These are phyloP conservation scores for Rhamnella rubrinervis DNA, from an alignment of 331 rosid species.

Conservation along the genomic window DNA sequence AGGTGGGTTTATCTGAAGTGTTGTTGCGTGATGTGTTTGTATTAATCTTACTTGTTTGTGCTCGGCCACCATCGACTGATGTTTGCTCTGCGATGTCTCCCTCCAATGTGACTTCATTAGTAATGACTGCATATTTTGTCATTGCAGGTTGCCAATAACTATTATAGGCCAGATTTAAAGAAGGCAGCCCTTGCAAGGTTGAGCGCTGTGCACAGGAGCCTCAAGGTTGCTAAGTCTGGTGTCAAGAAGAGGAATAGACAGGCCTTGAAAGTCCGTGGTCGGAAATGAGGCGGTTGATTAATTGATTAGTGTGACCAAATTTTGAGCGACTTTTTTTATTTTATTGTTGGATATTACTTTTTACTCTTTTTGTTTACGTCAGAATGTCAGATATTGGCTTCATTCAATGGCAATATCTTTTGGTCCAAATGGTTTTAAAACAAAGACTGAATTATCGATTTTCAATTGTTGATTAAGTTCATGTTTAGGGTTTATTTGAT, in stretches of 20 bases:
- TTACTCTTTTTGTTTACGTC: too few species aligned
- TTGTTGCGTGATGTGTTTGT: not conserved
- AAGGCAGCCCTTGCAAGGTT: conserved; percentile 91
- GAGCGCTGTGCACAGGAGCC: conserved; percentile 87
- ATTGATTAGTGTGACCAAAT: not conserved
- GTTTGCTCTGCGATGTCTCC: too few species aligned
- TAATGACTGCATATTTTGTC: not conserved
- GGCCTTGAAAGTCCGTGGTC: conserved; percentile 43
- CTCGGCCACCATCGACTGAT: not conserved
- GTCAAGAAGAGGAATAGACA: conserved; percentile 97
- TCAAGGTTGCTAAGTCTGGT: conserved; percentile 90
- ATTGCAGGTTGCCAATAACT: conserved; percentile 63
- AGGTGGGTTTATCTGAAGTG: too few species aligned
- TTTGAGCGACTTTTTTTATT: not conserved
- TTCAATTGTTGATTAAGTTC: too few species aligned
- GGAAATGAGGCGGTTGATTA: conserved; percentile 44
- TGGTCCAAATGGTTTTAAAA: too few species aligned
- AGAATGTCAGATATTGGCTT: too few species aligned
- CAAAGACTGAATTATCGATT: too few species aligned
- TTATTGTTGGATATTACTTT: too few species aligned
- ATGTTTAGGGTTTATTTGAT: too few species aligned
- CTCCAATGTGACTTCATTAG: not conserved
- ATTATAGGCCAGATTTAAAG: conserved; percentile 91
- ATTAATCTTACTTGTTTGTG: not conserved
- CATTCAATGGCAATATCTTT: too few species aligned